Percentiles rank a stretch among this genome's conserved stretches.
Evolutionary conservation across 345 rosid species (phyloP).

Genomic region (Rhizophora apiculata): DNA sequence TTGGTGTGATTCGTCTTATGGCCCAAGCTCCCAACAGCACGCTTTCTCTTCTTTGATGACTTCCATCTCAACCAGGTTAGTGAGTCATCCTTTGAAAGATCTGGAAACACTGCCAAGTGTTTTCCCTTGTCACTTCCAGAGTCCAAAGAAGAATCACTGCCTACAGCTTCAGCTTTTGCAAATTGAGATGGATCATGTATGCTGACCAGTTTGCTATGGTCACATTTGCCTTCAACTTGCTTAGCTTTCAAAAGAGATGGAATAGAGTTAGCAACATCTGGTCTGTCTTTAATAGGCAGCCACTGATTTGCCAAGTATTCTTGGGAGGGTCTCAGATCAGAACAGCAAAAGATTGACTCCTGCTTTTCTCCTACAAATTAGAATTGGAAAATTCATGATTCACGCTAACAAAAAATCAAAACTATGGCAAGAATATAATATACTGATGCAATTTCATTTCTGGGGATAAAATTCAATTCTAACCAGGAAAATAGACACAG

Average conservation of each 20-base stretch:
- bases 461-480: conserved; percentile 14
- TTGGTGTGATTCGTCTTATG: conserved; percentile 22
- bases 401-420: neutral
- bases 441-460: neutral
- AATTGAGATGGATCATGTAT: conserved; percentile 14
- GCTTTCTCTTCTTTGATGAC: conserved; percentile 53
- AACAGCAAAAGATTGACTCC: conserved; percentile 38
- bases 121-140: conserved; percentile 21
- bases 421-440: neutral
- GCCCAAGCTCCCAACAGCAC: conserved; percentile 28
- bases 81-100: conserved; percentile 51
- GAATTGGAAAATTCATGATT: neutral
- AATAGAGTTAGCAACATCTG: conserved; percentile 40
- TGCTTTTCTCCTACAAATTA: conserved; percentile 56
- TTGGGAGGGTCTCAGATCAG: conserved; percentile 53
- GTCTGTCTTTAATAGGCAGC: conserved; percentile 38
- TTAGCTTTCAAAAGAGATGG: conserved; percentile 23
- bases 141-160: conserved; percentile 15
- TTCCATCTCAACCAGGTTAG: conserved; percentile 66
- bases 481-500: conserved; percentile 71
- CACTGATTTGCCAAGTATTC: conserved; percentile 73
- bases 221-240: conserved; percentile 25
- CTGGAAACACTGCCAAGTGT: conserved; percentile 29
- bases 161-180: conserved; percentile 20
- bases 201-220: conserved; percentile 22